Conservation (phyloP, 2,329 filamentous ascomycete species). For the Chrysoporthe deuterocubensis region DNA sequence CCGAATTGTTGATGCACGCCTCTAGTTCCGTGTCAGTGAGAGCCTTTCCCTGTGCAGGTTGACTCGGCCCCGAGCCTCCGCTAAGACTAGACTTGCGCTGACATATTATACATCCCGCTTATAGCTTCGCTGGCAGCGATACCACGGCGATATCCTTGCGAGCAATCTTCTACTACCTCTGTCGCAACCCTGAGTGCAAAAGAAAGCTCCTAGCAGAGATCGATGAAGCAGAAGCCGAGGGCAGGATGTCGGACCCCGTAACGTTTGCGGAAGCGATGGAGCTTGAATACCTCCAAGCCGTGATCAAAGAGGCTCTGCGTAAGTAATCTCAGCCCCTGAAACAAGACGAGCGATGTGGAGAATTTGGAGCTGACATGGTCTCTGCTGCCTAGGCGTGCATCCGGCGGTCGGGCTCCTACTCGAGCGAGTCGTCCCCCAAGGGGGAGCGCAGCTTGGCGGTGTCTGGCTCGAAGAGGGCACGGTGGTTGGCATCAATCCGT, state of each 20-base stretch:
- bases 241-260: slow-evolving; percentile 37
- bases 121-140: slow-evolving; percentile 52
- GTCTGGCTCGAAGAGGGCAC: slow-evolving; percentile 50
- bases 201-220: slow-evolving; percentile 49
- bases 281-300: slow-evolving; percentile 53
- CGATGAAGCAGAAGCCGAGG: slow-evolving; percentile 38
- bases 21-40: background rate
- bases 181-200: slow-evolving; percentile 47
- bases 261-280: slow-evolving; percentile 42
- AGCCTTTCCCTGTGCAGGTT: too few relatives aligned
- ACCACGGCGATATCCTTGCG: slow-evolving; percentile 53
- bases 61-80: background rate
- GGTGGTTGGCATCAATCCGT: slow-evolving; percentile 47
- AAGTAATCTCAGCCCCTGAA: slow-evolving; percentile 17
- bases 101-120: slow-evolving; percentile 20
- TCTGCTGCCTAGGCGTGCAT: slow-evolving; percentile 35
- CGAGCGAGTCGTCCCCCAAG: slow-evolving; percentile 39
- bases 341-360: slow-evolving; percentile 15
- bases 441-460: slow-evolving; percentile 43
- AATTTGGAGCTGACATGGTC: slow-evolving; percentile 2
- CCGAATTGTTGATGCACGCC: slow-evolving; percentile 10
- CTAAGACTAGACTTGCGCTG: background rate
- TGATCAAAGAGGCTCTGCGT: slow-evolving; percentile 52
- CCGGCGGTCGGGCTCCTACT: slow-evolving; percentile 46
- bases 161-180: slow-evolving; percentile 49